Conservation (phyloP, 768 basidiomycete species). For the Tulasnella sp. region DNA sequence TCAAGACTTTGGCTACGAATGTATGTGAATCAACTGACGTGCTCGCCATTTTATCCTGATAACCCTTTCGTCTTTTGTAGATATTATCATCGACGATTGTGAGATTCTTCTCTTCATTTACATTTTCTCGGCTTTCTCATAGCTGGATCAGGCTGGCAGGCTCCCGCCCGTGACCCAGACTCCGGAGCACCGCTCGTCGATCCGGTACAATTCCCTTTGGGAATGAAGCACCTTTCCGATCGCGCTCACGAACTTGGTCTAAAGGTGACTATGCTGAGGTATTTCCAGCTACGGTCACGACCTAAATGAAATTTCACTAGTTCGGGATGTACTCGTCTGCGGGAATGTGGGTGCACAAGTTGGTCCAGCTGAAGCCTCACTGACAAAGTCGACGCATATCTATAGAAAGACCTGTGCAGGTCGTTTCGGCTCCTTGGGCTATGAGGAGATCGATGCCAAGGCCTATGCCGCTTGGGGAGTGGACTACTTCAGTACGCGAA, state of each 20-base stretch:
- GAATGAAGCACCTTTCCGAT: slow-evolving; percentile 20
- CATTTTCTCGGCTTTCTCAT: slow-evolving; percentile 19
- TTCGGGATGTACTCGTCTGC: slow-evolving; percentile 32
- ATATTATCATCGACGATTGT: slow-evolving; percentile 34
- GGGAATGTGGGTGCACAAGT: slow-evolving; percentile 22
- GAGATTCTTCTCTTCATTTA: slow-evolving; percentile 15
- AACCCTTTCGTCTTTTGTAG: slow-evolving; percentile 19
- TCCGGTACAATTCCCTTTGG: slow-evolving; percentile 18
- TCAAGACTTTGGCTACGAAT: slow-evolving; percentile 30
- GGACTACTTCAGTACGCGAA: slow-evolving; percentile 35
- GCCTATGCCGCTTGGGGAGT: slow-evolving; percentile 42
- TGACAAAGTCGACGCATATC: not conserved
- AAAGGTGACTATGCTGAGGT: slow-evolving; percentile 20
- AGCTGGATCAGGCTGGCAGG: slow-evolving; percentile 20
- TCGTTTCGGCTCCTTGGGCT: slow-evolving; percentile 34
- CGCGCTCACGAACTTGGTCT: slow-evolving; percentile 20
- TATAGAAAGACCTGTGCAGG: slow-evolving; percentile 28
- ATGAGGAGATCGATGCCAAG: slow-evolving; percentile 39
- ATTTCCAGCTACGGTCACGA: too few species aligned
- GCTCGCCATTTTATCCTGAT: not conserved
- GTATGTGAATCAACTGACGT: slow-evolving; percentile 20
- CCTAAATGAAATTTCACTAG: too few species aligned
- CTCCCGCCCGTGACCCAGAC: slow-evolving; percentile 12
- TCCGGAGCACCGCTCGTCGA: slow-evolving; percentile 18
- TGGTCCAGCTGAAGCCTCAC: not conserved